Evolutionary conservation across 208 protist genomes (phyloP).

Genomic region (Trypanosoma avium): DNA sequence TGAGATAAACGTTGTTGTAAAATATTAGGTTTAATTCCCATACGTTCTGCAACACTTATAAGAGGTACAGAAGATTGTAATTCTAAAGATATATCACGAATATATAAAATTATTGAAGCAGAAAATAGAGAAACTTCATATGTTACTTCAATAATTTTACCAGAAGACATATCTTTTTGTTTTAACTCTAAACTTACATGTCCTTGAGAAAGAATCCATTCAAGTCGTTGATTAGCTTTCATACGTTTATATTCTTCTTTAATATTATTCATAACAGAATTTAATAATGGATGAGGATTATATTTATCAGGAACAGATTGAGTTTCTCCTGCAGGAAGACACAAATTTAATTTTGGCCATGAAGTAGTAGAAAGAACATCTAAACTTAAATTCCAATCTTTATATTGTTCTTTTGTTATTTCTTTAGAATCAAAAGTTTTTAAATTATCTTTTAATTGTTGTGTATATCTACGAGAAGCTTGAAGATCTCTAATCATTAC

Average conservation of each 20-base stretch:
- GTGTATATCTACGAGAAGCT: constrained; percentile 69
- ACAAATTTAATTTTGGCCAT: constrained; percentile 59
- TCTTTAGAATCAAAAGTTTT: not conserved
- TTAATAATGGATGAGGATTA: constrained; percentile 57
- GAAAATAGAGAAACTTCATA: constrained; percentile 67
- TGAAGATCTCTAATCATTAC: constrained; percentile 88
- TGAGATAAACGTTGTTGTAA: constrained; percentile 26
- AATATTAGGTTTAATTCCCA: constrained; percentile 22
- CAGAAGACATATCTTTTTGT: constrained; percentile 44
- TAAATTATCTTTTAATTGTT: constrained; percentile 49
- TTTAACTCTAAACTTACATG: constrained; percentile 58
- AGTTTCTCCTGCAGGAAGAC: constrained; percentile 22
- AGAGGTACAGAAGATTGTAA: constrained; percentile 32
- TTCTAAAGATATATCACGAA: constrained; percentile 46
- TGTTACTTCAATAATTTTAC: constrained; percentile 30
- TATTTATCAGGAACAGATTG: constrained; percentile 42
- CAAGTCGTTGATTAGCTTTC: constrained; percentile 66
- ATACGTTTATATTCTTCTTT: constrained; percentile 57
- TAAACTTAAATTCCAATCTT: constrained; percentile 40
- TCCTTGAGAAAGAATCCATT: constrained; percentile 65
- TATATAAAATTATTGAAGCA: constrained; percentile 70
- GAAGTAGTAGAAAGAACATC: constrained; percentile 71
- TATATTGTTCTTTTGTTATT: not conserved
- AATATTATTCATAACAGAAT: constrained; percentile 50
- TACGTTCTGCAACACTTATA: constrained; percentile 21